Evolutionary conservation across 192 early-diverging fungal genomes (phyloP).

Genomic region (Coemansia sp.): DNA sequence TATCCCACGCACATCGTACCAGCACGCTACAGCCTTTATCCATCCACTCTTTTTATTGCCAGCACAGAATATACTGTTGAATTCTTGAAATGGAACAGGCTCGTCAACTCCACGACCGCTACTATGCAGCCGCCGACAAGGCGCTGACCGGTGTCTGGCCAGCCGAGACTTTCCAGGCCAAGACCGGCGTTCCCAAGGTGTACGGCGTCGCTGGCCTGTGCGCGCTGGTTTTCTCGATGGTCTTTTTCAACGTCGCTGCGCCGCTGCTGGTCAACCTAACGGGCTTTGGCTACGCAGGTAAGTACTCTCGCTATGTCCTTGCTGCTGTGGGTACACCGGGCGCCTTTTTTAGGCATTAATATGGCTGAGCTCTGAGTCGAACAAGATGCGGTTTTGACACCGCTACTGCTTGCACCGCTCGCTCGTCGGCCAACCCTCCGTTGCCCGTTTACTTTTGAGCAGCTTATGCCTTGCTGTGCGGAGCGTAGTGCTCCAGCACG

Average conservation of each 20-base stretch:
- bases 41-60: not conserved
- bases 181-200: slow-evolving; percentile 86
- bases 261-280: slow-evolving; percentile 76
- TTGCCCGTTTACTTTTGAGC: no score
- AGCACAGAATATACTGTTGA: not conserved
- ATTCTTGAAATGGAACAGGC: slow-evolving; percentile 31
- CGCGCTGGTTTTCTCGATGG: slow-evolving; percentile 61
- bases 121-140: slow-evolving; percentile 56
- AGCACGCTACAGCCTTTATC: no score
- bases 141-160: slow-evolving; percentile 66
- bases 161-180: slow-evolving; percentile 64
- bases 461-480: no score
- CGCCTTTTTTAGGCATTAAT: not conserved
- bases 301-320: not conserved
- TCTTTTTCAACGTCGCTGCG: slow-evolving; percentile 87
- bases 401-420: no score
- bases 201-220: slow-evolving; percentile 69
- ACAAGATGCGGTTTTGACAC: no score
- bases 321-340: not conserved
- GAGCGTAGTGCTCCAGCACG: no score
- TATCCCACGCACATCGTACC: no score
- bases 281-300: slow-evolving; percentile 88
- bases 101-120: slow-evolving; percentile 40
- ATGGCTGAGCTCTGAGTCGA: not conserved
- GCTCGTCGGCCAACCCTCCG: no score